Evolutionary conservation across 2,329 filamentous ascomycete species (phyloP), one percentile per base, ranked within the genome.

Genomic region (Fusarium abutilonis): DNA sequence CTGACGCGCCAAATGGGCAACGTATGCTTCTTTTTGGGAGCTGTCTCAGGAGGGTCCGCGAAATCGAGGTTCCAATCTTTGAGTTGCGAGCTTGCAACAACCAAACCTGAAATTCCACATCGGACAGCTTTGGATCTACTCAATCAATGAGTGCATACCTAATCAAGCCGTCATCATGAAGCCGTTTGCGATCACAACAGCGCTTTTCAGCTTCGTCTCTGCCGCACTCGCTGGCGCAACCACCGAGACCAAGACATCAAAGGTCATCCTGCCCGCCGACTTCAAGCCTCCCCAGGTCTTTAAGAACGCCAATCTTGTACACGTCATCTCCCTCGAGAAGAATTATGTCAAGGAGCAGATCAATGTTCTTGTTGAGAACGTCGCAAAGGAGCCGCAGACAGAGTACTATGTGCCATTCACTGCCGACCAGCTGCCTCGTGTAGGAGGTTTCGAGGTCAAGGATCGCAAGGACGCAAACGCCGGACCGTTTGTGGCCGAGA

Each of bases 321-420:
- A 95, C 71, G 89, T 90, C 64, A 89, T 96, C 73, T 97, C 96
- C 67, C 79, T 97, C 56, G 94, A 98, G 78, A 98, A 97, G 83
- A 91, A 88, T 68, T 98, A 95, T 72, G 88, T 89, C 52, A 89
- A 93, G 74, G 94, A 98, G 78, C 90, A 89, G 13, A 87, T 97
- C 82, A 97, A 98, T 78, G 89, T 97, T n/a, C 83, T 96, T 47
- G 87, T 99, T 63, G 90, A 97, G 81, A 99, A 99, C 76, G 82
- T 91, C 67, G 91, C 89, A 72, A 83, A 85, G 60, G 81, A 89
- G 66, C 85, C 93, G 15, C 93, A 98, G 74, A 86, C 87, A 75
- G 90, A 96, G 77, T 99, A 99, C 83, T 98, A 89, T 77, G 72
- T 99, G 49, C 91, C 93, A 4, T 96, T 99, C 74, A 89, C 91